Evolutionary conservation across 2,329 filamentous ascomycete species (phyloP), one percentile per base, ranked within the genome.

Genomic region (Trichocomaceae sp.): DNA sequence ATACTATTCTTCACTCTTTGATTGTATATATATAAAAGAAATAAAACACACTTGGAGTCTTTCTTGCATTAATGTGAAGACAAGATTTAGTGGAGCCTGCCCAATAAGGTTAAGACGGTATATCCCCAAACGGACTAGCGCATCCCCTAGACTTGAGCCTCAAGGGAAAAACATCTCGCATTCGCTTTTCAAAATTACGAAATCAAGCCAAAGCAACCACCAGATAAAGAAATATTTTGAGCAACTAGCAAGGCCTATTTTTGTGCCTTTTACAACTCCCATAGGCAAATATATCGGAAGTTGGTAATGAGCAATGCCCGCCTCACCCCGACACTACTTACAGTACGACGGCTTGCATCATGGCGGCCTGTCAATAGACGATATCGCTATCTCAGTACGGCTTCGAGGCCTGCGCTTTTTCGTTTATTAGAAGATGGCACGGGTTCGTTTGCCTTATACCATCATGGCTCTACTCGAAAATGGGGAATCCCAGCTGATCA

Each of bases 361-460:
- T 46, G 50, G 50, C 39, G 39, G 10, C 39, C 17, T 45, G 20
- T 17, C 19, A 13, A 31, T 33, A 50, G 26, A 12, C 50, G 26
- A 19, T 29, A 23, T 23, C 42, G 48, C 49, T 37, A 13, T 39
- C 19, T 33, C 2, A 52, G 26, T 15, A 55, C 22, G n/a, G 13
- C 33, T 26, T 42, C 22, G 2, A 31, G 13, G 15, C 55, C 50
- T 44, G 45, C 52, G 41, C 26, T 57, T n/a, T 57, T 54, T 19
- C 49, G 45, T 26, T 29, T 47, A 6, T 44, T 55, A 42, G 56
- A 57, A 22, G 52, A 57, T 33, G 56, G 56, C 9, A 41, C 52
- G 46, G 56, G 56, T 55, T 46, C 5, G 41, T 39, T 29, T 26
- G 3, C 4, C n/a, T 4, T 12, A 10, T 29, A 29, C 10, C 4